These are phyloP conservation scores for Jatropha podagrica DNA, from an alignment of 441 rosid genomes.

Conservation along the genomic window DNA sequence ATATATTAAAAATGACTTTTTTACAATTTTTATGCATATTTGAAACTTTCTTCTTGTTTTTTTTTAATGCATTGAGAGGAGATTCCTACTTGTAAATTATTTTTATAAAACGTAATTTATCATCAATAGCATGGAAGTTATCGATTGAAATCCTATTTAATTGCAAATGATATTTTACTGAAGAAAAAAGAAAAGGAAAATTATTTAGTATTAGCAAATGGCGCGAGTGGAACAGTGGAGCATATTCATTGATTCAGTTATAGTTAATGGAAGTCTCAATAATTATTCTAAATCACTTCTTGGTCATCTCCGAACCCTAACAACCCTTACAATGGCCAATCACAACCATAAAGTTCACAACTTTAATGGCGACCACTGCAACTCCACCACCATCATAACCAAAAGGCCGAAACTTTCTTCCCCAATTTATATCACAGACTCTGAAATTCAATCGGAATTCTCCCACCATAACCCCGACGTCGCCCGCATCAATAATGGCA, in stretches of 20 bases:
- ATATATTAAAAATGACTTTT: too few relatives aligned
- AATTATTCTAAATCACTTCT: slow-evolving; percentile 24
- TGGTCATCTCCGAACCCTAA: slow-evolving; percentile 11
- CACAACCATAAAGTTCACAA: not conserved
- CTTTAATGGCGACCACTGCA: slow-evolving; percentile 13
- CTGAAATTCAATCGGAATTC: slow-evolving; percentile 63
- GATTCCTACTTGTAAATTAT: not conserved
- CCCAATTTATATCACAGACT: slow-evolving; percentile 29
- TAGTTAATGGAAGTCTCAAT: not conserved
- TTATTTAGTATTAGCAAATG: not conserved
- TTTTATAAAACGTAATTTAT: too few relatives aligned
- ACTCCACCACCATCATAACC: slow-evolving; percentile 20
- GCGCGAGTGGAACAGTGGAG: not conserved
- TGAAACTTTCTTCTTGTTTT: not conserved
- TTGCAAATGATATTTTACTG: not conserved
- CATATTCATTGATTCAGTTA: not conserved
- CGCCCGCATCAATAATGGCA: slow-evolving; percentile 85
- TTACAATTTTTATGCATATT: too few relatives aligned
- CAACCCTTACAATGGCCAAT: slow-evolving; percentile 22
- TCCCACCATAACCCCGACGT: slow-evolving; percentile 65
- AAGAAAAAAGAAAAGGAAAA: too few relatives aligned
- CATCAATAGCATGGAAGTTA: not conserved
- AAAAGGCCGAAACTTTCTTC: slow-evolving; percentile 41
- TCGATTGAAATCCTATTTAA: not conserved
- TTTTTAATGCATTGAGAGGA: not conserved